Evolutionary conservation across 2,329 filamentous ascomycete species (phyloP).

Genomic region (Chaetomium strumarium): DNA sequence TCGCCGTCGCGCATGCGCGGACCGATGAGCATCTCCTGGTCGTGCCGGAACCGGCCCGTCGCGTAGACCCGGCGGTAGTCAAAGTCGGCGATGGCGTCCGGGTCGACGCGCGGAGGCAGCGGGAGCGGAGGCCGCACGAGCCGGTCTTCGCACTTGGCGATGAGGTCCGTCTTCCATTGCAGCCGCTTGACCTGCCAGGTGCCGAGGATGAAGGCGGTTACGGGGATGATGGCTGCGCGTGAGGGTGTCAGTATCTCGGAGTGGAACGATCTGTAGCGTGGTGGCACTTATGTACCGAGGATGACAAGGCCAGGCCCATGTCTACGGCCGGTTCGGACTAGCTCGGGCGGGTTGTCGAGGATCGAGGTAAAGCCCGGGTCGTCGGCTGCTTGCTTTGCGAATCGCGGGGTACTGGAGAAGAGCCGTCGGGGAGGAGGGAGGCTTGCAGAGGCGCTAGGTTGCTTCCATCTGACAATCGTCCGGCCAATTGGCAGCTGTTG

Average conservation of each 20-base stretch:
- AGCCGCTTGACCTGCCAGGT: slow-evolving; percentile 94
- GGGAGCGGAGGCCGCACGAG: slow-evolving; percentile 80
- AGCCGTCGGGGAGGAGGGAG: slow-evolving; percentile 19
- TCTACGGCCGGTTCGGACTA: slow-evolving; percentile 66
- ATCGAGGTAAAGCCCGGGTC: slow-evolving; percentile 77
- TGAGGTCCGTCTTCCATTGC: slow-evolving; percentile 86
- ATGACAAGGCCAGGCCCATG: slow-evolving; percentile 79
- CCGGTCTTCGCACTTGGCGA: slow-evolving; percentile 88
- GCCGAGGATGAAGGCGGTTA: slow-evolving; percentile 84
- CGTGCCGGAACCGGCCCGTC: slow-evolving; percentile 69
- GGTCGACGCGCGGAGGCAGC: slow-evolving; percentile 76
- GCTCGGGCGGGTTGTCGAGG: slow-evolving; percentile 74
- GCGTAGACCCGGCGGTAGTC: slow-evolving; percentile 83
- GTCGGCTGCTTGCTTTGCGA: slow-evolving; percentile 55
- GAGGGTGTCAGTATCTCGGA: background rate
- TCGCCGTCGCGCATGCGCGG: slow-evolving; percentile 84
- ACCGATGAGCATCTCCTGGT: slow-evolving; percentile 93
- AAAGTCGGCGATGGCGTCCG: slow-evolving; percentile 76
- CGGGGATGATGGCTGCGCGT: slow-evolving; percentile 66
- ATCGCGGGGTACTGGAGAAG: slow-evolving; percentile 28
- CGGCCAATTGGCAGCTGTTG: slow-evolving; percentile 13
- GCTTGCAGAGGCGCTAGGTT: background rate
- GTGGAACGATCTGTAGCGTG: background rate
- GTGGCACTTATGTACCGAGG: slow-evolving; percentile 47
- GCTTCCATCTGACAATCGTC: slow-evolving; percentile 7